Base-by-base conservation (phyloP, 305 asterid genomes). In the Euphrasia arctica region DNA sequence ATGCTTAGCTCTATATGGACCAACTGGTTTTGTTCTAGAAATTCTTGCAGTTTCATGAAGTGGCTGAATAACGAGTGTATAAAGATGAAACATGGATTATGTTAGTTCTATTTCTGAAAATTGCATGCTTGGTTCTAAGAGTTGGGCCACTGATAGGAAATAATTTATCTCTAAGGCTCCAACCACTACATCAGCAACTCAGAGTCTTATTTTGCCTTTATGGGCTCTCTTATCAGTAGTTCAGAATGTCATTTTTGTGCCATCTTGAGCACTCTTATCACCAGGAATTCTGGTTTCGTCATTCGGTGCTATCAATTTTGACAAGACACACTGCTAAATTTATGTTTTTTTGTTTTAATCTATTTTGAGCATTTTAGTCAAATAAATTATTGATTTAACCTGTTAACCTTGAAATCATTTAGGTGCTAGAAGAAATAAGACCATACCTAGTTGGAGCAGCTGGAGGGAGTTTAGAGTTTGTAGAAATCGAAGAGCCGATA, bases 381-480 rank as follows among this genome's bases (percentile, higher is more conserved):
- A 29, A n/a, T 28, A 5, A 4, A 15, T 39, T 10, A 39, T 47
- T 42, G 28, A 48, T 10, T 50, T 28, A 31, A 8, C 22, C 57
- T 61, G 55, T 18, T 55, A 22, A 32, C 62, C 62, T 56, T 25
- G 32, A 6, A 6, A 25, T 68, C 39, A 36, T 58, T 15, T 66
- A 90, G 97, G 96, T 93, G 67, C 96, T 93, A 39, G 97, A 90
- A 75, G 99, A 93, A 81, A 88, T 90, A 54, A 80, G 99, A 57
- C 96, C 96, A 7, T 90, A 79, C 66, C 95, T 93, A 1, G 77
- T 85, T 62, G 99, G 95, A 76, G 96, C 95, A n/a, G 95, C 97
- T 2, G 95, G 97, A 70, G 99, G 99, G 82, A 85, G 76, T 29
- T 70, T 93, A 61, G 99, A 90, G 67, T 80, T 88, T 7, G 89